Evolutionary conservation across 169 alveolate species (phyloP), one percentile per base, ranked within the genome.

Genomic region (Plasmodium yoelii): DNA sequence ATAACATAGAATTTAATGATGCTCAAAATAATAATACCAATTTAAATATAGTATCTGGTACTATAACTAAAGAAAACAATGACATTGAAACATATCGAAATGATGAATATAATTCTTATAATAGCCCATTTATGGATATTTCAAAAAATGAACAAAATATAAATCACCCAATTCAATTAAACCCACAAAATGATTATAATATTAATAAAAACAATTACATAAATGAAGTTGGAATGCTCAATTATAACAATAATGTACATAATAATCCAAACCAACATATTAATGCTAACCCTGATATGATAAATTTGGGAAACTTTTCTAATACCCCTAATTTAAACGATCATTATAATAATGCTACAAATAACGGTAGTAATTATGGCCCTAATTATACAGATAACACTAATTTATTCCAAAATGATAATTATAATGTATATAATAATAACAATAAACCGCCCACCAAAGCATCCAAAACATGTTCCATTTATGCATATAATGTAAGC

Each of bases 401-500:
- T 60, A 53, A 74, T 39, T 5, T 46, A 65, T n/a, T 34, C n/a
- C 24, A 57, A 63, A 64, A 56, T 44, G 10, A 51, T 24, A 57
- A 39, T 19, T 10, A 28, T 13, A 15, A 13, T 24, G 55, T 10
- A 26, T 22, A 28, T 59, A 26, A 73, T 59, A 26, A 73, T 73
- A 39, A 18, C 18, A 63, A 63, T 77, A 56, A 53, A 19, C 47
- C 19, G 7, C 19, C 64, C 28, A 69, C 42, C 26, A 56, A 39
- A 55, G 39, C 47, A 51, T 18, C 51, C 34, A 44, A 47, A 15
- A 77, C 63, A 47, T 61, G 68, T 46, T 77, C 88, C 13, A 44
- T 77, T 18, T 77, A 77, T 64, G 63, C 88, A 3, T 77, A 77
- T 68, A 63, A 73, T 42, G 44, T 61, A 15, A 18, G 5, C 42